Conservation (phyloP, 75 land plant genomes). For the Pinus tabuliformis region DNA sequence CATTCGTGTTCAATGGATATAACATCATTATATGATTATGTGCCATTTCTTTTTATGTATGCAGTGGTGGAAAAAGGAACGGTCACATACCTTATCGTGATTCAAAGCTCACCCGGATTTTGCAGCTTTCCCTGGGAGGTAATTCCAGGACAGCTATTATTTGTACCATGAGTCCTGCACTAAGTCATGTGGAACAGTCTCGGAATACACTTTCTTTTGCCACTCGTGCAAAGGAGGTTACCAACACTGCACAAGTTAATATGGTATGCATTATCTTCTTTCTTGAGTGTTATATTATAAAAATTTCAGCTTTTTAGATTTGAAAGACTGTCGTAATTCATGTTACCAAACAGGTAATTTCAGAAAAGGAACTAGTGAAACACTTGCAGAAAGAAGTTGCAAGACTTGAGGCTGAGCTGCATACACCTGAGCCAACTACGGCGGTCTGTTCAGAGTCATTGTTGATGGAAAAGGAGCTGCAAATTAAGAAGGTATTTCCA, state of each 20-base stretch:
- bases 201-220: slow-evolving; percentile 83
- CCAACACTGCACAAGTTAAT: slow-evolving; percentile 82
- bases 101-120: slow-evolving; percentile 86
- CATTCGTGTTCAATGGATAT: not conserved
- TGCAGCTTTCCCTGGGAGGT: slow-evolving; percentile 88
- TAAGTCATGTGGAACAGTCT: slow-evolving; percentile 72
- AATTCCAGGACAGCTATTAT: slow-evolving; percentile 92
- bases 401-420: slow-evolving; percentile 66
- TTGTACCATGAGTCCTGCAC: slow-evolving; percentile 87
- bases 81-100: slow-evolving; percentile 79
- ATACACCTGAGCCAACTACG: slow-evolving; percentile 52
- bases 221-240: slow-evolving; percentile 84
- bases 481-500: slow-evolving; percentile 65
- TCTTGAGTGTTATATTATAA: not conserved
- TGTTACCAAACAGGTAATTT: slow-evolving; percentile 52
- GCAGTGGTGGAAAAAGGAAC: slow-evolving; percentile 63
- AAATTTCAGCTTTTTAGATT: not conserved
- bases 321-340: not conserved
- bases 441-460: slow-evolving; percentile 18
- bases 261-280: slow-evolving; percentile 41
- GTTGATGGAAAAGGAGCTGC: slow-evolving; percentile 55
- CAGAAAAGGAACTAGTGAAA: slow-evolving; percentile 79
- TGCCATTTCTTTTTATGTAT: slow-evolving; percentile 8
- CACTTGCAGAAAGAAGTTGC: slow-evolving; percentile 87
- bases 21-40: slow-evolving; percentile 5